Percentiles rank a stretch among this genome's conserved stretches.
These are phyloP conservation scores for Verticillium zaregamsianum DNA, from an alignment of 2,329 filamentous ascomycete genomes.

Conservation along the genomic window DNA sequence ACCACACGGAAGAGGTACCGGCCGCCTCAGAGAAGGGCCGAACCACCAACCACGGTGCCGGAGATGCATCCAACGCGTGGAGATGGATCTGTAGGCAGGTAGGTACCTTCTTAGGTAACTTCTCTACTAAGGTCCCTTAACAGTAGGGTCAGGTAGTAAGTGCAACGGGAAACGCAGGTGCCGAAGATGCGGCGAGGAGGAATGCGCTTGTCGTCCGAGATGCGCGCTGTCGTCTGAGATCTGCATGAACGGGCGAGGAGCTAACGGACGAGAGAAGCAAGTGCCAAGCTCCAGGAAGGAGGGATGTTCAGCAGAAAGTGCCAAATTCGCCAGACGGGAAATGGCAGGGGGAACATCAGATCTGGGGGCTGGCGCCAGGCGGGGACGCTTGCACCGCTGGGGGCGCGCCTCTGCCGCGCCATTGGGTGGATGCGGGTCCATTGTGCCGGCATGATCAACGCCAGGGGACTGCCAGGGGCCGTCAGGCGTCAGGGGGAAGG, in stretches of 20 bases:
- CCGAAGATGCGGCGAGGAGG: neutral
- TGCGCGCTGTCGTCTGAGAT: neutral
- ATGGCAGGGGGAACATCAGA: conserved; percentile 3
- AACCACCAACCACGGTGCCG: neutral
- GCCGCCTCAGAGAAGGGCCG: neutral
- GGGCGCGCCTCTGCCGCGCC: neutral
- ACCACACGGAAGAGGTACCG: neutral
- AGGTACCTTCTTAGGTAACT: too few species aligned
- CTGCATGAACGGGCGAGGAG: neutral
- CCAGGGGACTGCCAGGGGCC: conserved; percentile 1
- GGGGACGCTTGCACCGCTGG: neutral
- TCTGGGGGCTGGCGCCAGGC: neutral
- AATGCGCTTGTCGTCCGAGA: neutral
- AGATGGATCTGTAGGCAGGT: too few species aligned
- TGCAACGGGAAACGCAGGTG: neutral
- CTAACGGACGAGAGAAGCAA: neutral
- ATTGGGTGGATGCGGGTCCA: neutral
- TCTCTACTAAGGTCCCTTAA: too few species aligned
- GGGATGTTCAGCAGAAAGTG: neutral
- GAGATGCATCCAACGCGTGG: neutral
- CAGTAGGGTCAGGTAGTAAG: too few species aligned
- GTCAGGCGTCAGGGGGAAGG: neutral
- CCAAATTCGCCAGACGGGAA: conserved; percentile 1
- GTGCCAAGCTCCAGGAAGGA: neutral
- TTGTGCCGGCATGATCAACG: conserved; percentile 3